Evolutionary conservation across 768 basidiomycete genomes (phyloP).

Genomic region (Chalciporus piperatus): DNA sequence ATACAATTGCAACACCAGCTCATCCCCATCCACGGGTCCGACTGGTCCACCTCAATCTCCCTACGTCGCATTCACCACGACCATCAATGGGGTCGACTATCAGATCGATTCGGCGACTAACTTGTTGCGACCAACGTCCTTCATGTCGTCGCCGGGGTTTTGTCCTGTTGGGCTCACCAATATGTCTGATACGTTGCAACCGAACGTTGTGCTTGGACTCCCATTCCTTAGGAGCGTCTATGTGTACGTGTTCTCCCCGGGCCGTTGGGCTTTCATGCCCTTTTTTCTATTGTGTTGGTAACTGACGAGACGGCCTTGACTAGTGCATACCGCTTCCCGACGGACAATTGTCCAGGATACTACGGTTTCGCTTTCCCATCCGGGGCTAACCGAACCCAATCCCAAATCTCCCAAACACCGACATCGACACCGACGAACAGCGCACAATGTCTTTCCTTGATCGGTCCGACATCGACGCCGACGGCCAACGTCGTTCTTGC

Average conservation of each 20-base stretch:
- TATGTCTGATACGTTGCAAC: conserved; percentile 10
- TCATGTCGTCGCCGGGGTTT: background rate
- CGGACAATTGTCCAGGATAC: conserved; percentile 27
- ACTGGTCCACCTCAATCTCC: conserved; percentile 10
- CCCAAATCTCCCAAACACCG: conserved; percentile 29
- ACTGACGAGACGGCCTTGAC: background rate
- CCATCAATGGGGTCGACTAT: conserved; percentile 33
- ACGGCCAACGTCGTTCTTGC: conserved; percentile 13
- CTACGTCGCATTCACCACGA: conserved; percentile 24
- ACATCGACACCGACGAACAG: conserved; percentile 25
- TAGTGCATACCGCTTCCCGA: conserved; percentile 34
- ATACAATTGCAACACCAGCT: conserved; percentile 18
- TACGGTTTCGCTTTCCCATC: conserved; percentile 32
- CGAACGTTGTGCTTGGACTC: conserved; percentile 17
- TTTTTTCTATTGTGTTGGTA: background rate
- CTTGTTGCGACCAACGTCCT: conserved; percentile 15
- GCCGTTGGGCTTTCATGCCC: too few relatives aligned
- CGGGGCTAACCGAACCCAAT: conserved; percentile 25
- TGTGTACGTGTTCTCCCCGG: conserved; percentile 20
- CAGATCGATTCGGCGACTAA: conserved; percentile 25
- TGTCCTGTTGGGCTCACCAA: conserved; percentile 25
- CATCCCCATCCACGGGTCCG: background rate
- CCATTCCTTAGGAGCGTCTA: conserved; percentile 34
- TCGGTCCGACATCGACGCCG: conserved; percentile 29
- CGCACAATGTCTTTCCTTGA: conserved; percentile 24